These are phyloP conservation scores for Aspergillus clavatus DNA, from an alignment of 2,329 filamentous ascomycete species.

Conservation along the genomic window DNA sequence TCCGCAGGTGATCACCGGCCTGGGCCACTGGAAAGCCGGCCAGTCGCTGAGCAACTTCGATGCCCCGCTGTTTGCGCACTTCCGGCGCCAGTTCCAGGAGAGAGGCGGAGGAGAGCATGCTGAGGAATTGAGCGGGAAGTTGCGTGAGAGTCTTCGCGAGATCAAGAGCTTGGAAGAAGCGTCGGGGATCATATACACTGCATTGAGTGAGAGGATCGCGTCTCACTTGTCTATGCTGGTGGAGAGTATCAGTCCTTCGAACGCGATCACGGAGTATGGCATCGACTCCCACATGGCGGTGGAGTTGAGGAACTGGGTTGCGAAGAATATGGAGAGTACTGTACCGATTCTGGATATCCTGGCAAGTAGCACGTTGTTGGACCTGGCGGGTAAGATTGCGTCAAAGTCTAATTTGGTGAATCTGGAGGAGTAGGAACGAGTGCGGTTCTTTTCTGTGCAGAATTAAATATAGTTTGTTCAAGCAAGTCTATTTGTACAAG, in stretches of 20 bases:
- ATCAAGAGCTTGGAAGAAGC: conserved; percentile 17
- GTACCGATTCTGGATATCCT: conserved; percentile 27
- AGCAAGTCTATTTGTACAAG: too few relatives aligned
- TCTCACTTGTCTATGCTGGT: conserved; percentile 15
- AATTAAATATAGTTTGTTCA: too few relatives aligned
- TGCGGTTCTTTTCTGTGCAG: background rate
- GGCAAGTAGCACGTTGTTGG: conserved; percentile 20
- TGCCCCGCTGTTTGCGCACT: conserved; percentile 21
- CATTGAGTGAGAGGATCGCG: conserved; percentile 17
- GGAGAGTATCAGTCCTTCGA: conserved; percentile 18
- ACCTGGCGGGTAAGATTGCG: conserved; percentile 21
- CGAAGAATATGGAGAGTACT: conserved; percentile 28
- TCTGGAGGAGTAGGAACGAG: background rate
- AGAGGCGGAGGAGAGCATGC: background rate
- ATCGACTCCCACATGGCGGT: conserved; percentile 45
- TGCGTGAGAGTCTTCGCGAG: conserved; percentile 10
- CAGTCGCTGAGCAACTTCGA: conserved; percentile 22
- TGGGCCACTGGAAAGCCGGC: conserved; percentile 19
- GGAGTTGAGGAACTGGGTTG: conserved; percentile 43
- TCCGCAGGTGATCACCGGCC: conserved; percentile 21
- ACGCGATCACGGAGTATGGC: conserved; percentile 33
- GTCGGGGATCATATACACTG: conserved; percentile 9
- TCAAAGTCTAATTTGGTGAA: conserved; percentile 19
- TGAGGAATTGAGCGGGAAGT: background rate
- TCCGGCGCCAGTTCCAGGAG: conserved; percentile 9